Conservation (phyloP, 192 early-diverging fungal genomes). For the Diversispora epigaea region DNA sequence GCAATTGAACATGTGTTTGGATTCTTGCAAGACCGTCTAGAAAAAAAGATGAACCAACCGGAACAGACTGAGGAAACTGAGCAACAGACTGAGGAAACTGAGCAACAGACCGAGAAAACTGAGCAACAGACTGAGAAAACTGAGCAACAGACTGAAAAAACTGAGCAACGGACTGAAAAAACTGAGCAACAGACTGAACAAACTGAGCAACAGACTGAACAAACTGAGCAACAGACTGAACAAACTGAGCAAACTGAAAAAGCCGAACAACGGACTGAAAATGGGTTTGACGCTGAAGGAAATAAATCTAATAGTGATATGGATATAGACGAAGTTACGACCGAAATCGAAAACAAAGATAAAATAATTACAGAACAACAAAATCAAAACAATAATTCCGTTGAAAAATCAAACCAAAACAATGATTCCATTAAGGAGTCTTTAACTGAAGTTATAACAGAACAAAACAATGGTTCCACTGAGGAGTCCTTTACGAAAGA, state of each 20-base stretch:
- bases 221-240: neutral
- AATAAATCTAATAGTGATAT: too few species aligned
- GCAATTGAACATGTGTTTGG: conserved; percentile 23
- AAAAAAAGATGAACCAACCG: neutral
- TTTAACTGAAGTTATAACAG: too few species aligned
- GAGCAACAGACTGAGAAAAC: neutral
- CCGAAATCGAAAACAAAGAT: too few species aligned
- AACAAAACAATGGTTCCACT: too few species aligned
- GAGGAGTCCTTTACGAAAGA: too few species aligned
- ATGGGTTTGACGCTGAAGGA: neutral
- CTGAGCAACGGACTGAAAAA: neutral
- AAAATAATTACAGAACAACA: too few species aligned
- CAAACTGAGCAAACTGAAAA: neutral
- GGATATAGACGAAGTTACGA: too few species aligned
- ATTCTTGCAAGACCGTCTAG: neutral
- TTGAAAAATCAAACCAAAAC: too few species aligned
- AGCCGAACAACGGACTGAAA: neutral
- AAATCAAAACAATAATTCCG: too few species aligned
- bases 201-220: neutral
- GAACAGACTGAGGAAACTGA: too few species aligned
- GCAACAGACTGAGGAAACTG: neutral
- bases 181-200: neutral
- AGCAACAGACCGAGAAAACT: neutral
- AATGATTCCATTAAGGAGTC: too few species aligned
- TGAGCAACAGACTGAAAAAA: neutral